Evolutionary conservation across 768 basidiomycete genomes (phyloP).

Genomic region (Auricularia sp.): DNA sequence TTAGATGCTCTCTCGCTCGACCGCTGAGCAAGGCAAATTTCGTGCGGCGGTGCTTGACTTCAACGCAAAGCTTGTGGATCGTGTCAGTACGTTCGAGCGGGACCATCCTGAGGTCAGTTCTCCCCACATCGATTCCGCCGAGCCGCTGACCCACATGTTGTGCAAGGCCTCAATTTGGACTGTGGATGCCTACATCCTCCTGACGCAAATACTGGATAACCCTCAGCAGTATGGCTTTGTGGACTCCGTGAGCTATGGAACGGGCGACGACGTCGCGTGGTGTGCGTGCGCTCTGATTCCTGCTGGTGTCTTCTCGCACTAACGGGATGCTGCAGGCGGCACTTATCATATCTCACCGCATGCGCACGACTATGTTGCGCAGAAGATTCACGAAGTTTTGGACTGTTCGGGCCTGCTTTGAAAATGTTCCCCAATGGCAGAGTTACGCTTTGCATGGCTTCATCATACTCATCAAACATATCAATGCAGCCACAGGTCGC

Average conservation of each 20-base stretch:
- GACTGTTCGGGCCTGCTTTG: too few relatives aligned
- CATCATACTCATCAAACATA: too few relatives aligned
- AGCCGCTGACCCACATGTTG: not conserved
- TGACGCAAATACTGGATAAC: not conserved
- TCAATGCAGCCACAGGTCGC: too few relatives aligned
- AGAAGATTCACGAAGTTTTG: not conserved
- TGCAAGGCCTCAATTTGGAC: not conserved
- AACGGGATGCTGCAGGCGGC: not conserved
- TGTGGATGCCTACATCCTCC: not conserved
- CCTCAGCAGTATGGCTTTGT: not conserved
- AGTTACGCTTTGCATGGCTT: too few relatives aligned
- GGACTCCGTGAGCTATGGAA: not conserved
- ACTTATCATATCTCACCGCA: not conserved
- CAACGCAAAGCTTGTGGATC: constrained; percentile 38
- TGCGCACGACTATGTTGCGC: not conserved
- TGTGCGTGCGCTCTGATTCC: not conserved
- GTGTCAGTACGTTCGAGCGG: constrained; percentile 30
- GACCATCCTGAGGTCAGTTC: constrained; percentile 35
- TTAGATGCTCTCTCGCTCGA: not conserved
- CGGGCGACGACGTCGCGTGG: not conserved
- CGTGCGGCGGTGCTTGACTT: constrained; percentile 38
- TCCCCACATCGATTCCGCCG: not conserved
- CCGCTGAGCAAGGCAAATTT: constrained; percentile 19
- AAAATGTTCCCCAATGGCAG: too few relatives aligned
- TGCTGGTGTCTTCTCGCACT: not conserved